These are phyloP conservation scores for Talaromyces sp. DNA, from an alignment of 2,329 filamentous ascomycete genomes.

Conservation along the genomic window DNA sequence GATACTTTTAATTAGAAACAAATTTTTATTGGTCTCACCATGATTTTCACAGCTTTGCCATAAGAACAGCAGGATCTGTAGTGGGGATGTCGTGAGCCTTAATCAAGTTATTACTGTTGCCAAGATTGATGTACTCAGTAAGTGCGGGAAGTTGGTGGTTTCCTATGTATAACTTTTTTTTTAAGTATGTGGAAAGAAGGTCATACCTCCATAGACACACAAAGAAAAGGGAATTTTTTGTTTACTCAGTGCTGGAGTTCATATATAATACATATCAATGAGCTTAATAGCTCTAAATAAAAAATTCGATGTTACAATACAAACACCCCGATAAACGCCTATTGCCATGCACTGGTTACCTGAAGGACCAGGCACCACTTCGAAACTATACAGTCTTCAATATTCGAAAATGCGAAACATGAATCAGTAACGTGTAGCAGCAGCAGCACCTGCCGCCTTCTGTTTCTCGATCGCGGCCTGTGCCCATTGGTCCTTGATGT, in stretches of 20 bases:
- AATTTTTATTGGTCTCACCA: slow-evolving; percentile 19
- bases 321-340: slow-evolving; percentile 7
- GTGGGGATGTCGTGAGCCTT: background rate
- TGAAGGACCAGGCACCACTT: background rate
- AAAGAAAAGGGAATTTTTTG: background rate
- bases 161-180: background rate
- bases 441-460: background rate
- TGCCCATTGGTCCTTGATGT: slow-evolving; percentile 46
- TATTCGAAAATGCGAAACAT: background rate
- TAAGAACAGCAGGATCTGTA: background rate
- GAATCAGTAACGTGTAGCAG: background rate
- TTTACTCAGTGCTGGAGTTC: background rate
- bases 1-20: background rate
- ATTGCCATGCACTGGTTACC: slow-evolving; percentile 6
- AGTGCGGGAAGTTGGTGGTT: background rate
- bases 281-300: background rate
- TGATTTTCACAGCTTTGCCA: slow-evolving; percentile 12
- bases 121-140: slow-evolving; percentile 12
- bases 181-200: background rate
- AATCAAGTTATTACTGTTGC: slow-evolving; percentile 3
- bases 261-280: slow-evolving; percentile 4
- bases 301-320: background rate
- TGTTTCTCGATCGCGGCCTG: slow-evolving; percentile 6
- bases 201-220: background rate
- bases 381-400: slow-evolving; percentile 3